phyloP scores from a whole-genome alignment of 257 asterid species.

The Solanum paucissectum region DNA sequence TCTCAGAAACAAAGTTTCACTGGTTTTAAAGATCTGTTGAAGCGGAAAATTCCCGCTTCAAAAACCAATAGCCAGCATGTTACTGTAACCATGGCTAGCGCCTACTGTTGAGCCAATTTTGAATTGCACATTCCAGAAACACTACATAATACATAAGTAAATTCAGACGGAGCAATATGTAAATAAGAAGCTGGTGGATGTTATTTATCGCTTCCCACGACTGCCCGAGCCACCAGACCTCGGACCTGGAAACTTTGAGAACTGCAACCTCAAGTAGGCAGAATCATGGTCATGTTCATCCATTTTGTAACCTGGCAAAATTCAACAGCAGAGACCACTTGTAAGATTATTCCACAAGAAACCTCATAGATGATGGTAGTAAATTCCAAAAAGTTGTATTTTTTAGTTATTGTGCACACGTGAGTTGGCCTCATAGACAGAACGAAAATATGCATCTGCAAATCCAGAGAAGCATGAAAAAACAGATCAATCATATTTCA shows the following conservation, averaged over 20 bases:
- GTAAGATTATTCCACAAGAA: not conserved
- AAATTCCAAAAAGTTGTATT: too few species aligned
- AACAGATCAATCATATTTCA: not conserved
- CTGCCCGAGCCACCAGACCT: conserved; percentile 22
- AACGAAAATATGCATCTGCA: not conserved
- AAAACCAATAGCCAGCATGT: not conserved
- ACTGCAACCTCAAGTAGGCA: conserved; percentile 35
- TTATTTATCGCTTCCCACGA: conserved; percentile 30
- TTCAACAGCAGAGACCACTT: not conserved
- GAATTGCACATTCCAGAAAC: not conserved
- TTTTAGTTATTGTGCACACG: too few species aligned
- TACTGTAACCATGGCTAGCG: not conserved
- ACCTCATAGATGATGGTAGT: not conserved
- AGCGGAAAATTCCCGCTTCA: not conserved
- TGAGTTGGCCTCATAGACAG: not conserved
- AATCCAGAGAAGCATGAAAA: not conserved
- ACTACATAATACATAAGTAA: not conserved
- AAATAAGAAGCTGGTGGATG: not conserved
- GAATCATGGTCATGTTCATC: conserved; percentile 42
- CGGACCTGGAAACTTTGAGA: conserved; percentile 46
- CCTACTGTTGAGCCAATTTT: not conserved
- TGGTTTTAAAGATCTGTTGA: not conserved
- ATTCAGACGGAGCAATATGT: not conserved
- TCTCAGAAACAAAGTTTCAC: not conserved
- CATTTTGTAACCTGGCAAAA: conserved; percentile 39